These are phyloP conservation scores for Leccinellum rugosiceps DNA, from an alignment of 768 basidiomycete genomes.

Conservation along the genomic window DNA sequence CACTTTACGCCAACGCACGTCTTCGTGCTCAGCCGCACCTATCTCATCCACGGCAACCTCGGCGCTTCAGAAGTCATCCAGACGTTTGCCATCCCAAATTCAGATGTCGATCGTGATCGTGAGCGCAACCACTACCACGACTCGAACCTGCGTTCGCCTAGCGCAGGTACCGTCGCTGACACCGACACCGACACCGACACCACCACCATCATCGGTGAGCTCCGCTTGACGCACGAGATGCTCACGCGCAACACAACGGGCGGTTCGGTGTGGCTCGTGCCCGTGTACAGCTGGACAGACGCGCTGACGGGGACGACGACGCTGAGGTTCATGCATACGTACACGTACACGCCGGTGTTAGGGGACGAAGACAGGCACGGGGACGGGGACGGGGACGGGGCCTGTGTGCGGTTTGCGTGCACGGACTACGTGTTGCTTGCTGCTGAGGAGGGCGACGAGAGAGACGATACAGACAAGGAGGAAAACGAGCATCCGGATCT, in stretches of 20 bases:
- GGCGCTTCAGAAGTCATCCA: slow-evolving; percentile 19
- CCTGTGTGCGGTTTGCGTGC: slow-evolving; percentile 5
- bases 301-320: slow-evolving; percentile 10
- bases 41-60: slow-evolving; percentile 8
- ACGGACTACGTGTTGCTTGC: slow-evolving; percentile 14
- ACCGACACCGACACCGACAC: neutral
- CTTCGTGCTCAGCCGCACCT: slow-evolving; percentile 14
- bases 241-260: slow-evolving; percentile 2
- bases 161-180: neutral
- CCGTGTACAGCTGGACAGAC: slow-evolving; percentile 12
- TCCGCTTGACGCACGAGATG: slow-evolving; percentile 22
- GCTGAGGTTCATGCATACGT: slow-evolving; percentile 21
- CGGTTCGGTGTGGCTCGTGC: slow-evolving; percentile 10
- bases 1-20: slow-evolving; percentile 15
- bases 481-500: neutral
- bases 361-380: neutral
- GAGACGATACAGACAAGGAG: neutral
- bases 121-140: neutral
- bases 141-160: neutral
- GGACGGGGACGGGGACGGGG: neutral
- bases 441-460: neutral
- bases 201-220: slow-evolving; percentile 1
- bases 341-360: neutral
- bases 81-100: slow-evolving; percentile 15
- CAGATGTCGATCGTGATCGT: neutral